Evolutionary conservation across 2,329 filamentous ascomycete species (phyloP).

Genomic region (Endoconidiophora laricicola): DNA sequence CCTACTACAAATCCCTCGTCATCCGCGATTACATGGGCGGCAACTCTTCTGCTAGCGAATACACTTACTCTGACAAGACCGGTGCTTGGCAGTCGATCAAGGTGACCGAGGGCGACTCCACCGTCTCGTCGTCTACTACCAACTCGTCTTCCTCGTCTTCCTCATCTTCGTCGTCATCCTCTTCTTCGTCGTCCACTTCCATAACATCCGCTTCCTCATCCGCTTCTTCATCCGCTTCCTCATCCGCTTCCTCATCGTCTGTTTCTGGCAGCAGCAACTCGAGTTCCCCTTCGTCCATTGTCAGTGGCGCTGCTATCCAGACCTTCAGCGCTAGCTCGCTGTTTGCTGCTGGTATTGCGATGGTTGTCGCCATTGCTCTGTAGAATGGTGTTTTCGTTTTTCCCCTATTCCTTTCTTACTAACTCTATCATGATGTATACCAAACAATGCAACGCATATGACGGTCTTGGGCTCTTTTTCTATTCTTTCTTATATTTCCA

Average conservation of each 20-base stretch:
- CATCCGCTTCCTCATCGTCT: conserved; percentile 3
- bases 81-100: conserved; percentile 28
- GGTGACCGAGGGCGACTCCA: conserved; percentile 16
- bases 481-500: no score
- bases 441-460: no score
- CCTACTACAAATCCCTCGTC: conserved; percentile 29
- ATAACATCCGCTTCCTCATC: conserved; percentile 7
- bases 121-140: conserved; percentile 6
- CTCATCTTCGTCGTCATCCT: neutral
- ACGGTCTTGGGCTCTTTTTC: no score
- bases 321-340: conserved; percentile 4
- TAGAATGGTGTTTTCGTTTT: conserved; percentile 3
- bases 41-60: conserved; percentile 24
- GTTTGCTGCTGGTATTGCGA: conserved; percentile 9
- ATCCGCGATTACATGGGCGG: conserved; percentile 29
- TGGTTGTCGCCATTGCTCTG: conserved; percentile 10
- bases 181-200: conserved; percentile 3
- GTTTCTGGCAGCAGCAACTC: neutral
- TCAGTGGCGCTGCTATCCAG: conserved; percentile 4
- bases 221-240: conserved; percentile 1
- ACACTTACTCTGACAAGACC: conserved; percentile 25
- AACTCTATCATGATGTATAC: no score
- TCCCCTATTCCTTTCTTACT: neutral
- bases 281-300: neutral
- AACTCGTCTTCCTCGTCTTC: conserved; percentile 2